These are phyloP conservation scores for Dittrichia graveolens DNA, from an alignment of 129 eudicot species.

Conservation along the genomic window DNA sequence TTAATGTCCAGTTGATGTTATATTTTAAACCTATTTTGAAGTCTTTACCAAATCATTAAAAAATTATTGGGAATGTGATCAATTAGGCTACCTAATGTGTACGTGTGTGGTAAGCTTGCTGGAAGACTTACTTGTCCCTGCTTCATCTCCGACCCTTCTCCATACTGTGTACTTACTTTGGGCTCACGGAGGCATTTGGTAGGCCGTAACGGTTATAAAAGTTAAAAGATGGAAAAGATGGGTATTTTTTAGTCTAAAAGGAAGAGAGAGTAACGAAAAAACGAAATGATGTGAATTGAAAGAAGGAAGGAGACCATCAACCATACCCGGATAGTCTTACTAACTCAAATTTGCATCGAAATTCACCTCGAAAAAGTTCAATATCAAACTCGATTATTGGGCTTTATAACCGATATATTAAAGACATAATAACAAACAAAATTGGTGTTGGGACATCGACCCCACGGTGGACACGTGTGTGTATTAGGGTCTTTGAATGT, in stretches of 20 bases:
- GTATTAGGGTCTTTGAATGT: too few species aligned
- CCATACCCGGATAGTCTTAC: not conserved
- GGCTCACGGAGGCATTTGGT: too few species aligned
- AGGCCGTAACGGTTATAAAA: too few species aligned
- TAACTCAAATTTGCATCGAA: not conserved
- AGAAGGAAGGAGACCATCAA: too few species aligned
- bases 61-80: not conserved
- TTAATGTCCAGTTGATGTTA: not conserved
- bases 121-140: too few species aligned
- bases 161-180: too few species aligned
- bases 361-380: not conserved
- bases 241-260: too few species aligned
- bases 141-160: too few species aligned
- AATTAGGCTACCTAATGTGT: not conserved
- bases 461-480: constrained; percentile 8
- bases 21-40: not conserved
- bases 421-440: constrained; percentile 5
- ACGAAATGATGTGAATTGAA: too few species aligned
- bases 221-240: too few species aligned
- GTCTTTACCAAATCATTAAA: not conserved
- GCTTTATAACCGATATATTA: not conserved
- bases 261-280: too few species aligned
- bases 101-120: too few species aligned
- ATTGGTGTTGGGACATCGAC: not conserved
- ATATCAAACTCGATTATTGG: not conserved